These are phyloP conservation scores for Ambrosia trifida DNA, from an alignment of 129 eudicot species.

Conservation along the genomic window DNA sequence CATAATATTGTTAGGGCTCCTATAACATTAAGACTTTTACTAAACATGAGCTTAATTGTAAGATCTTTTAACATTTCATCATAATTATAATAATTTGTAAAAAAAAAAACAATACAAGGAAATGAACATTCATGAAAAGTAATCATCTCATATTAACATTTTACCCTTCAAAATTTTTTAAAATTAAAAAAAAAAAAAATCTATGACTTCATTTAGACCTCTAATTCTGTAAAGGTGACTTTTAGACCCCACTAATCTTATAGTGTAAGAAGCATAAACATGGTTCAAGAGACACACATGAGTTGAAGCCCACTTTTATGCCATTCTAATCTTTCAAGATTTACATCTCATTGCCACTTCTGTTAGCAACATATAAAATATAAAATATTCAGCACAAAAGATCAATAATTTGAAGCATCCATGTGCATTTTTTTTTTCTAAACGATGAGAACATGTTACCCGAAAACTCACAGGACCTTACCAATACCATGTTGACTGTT, in stretches of 20 bases:
- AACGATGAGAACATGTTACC: neutral
- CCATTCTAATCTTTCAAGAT: slow-evolving; percentile 4
- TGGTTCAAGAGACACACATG: slow-evolving; percentile 14
- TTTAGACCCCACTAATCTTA: slow-evolving; percentile 29
- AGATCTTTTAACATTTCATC: neutral
- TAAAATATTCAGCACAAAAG: slow-evolving; percentile 7
- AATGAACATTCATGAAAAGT: neutral
- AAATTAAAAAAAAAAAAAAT: neutral
- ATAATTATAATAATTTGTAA: neutral
- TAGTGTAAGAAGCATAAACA: slow-evolving; percentile 14
- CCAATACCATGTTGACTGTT: neutral
- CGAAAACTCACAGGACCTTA: neutral
- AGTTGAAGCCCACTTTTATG: slow-evolving; percentile 16
- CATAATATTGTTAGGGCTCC: neutral
- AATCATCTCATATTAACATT: no score
- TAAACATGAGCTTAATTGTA: neutral
- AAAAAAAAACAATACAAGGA: neutral
- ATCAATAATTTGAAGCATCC: neutral
- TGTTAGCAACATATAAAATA: slow-evolving; percentile 20
- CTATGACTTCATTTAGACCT: slow-evolving; percentile 17
- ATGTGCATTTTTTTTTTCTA: neutral
- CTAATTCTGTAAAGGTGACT: slow-evolving; percentile 1
- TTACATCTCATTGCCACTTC: slow-evolving; percentile 8
- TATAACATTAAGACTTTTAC: neutral
- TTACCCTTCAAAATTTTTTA: neutral